Percentiles rank a stretch among this genome's conserved stretches.
Evolutionary conservation across 306 rosid species (phyloP).

Genomic region (Acacia crassicarpa): DNA sequence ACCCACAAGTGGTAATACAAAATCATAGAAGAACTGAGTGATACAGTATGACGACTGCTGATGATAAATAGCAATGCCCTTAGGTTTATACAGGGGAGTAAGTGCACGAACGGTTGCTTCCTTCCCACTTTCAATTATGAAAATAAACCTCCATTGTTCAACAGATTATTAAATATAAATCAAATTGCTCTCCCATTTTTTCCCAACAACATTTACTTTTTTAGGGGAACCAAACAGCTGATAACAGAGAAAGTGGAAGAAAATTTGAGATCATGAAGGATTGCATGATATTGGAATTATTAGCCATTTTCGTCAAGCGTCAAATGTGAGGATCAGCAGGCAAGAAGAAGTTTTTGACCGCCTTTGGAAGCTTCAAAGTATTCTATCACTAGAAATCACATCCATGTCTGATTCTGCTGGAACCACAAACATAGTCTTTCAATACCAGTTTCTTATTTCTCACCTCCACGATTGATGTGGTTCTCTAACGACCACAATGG

Average conservation of each 20-base stretch:
- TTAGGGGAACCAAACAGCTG: neutral
- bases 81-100: too few species aligned
- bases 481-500: too few species aligned
- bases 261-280: constrained; percentile 7
- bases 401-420: constrained; percentile 29
- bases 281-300: neutral
- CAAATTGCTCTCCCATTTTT: too few species aligned
- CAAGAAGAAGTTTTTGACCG: constrained; percentile 52
- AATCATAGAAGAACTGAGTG: too few species aligned
- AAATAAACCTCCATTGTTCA: too few species aligned
- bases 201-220: too few species aligned
- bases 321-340: constrained; percentile 56
- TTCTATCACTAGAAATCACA: constrained; percentile 13
- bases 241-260: neutral
- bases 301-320: constrained; percentile 22
- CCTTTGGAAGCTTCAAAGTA: constrained; percentile 23
- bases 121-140: too few species aligned
- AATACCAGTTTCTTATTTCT: constrained; percentile 33
- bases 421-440: constrained; percentile 12
- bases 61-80: too few species aligned
- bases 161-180: too few species aligned
- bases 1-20: too few species aligned
- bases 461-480: neutral
- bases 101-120: too few species aligned
- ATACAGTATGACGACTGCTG: too few species aligned